Percentiles rank a stretch among this genome's conserved stretches.
Evolutionary conservation across 2,329 filamentous ascomycete species (phyloP).

Genomic region (Aspergillus ochraceoroseus): DNA sequence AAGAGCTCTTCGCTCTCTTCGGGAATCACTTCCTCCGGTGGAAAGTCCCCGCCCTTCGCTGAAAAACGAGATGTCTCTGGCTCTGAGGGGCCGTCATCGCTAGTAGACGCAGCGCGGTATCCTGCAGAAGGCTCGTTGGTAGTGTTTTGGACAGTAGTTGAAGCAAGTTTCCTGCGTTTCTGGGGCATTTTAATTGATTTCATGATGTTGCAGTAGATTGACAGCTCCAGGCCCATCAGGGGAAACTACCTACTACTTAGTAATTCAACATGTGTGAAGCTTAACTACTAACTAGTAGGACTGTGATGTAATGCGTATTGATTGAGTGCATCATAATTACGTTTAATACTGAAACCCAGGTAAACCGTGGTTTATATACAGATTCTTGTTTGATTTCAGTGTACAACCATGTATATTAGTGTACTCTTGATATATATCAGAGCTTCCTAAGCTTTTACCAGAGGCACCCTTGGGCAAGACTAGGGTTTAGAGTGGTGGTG

Average conservation of each 20-base stretch:
- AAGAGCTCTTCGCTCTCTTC: conserved; percentile 1
- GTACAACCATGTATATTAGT: too few relatives aligned
- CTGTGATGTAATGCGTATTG: conserved; percentile 4
- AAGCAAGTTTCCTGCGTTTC: conserved; percentile 4
- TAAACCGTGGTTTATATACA: neutral
- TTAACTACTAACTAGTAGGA: neutral
- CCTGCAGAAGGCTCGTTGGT: neutral
- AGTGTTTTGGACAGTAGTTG: neutral
- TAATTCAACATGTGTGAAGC: too few relatives aligned
- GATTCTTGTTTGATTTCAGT: too few relatives aligned
- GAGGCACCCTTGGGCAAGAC: too few relatives aligned
- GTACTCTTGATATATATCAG: too few relatives aligned
- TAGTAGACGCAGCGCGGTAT: neutral
- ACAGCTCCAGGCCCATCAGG: too few relatives aligned
- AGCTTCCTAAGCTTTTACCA: too few relatives aligned
- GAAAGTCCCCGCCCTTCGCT: neutral
- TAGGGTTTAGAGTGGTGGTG: too few relatives aligned
- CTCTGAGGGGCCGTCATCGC: too few relatives aligned
- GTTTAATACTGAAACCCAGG: neutral
- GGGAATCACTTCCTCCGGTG: neutral
- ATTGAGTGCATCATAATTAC: neutral
- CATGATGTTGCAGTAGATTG: too few relatives aligned
- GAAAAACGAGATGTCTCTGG: neutral
- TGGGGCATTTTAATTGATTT: conserved; percentile 3
- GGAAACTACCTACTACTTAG: too few relatives aligned